Evolutionary conservation across 768 basidiomycete genomes (phyloP).

Genomic region (Lactarius deliciosus): DNA sequence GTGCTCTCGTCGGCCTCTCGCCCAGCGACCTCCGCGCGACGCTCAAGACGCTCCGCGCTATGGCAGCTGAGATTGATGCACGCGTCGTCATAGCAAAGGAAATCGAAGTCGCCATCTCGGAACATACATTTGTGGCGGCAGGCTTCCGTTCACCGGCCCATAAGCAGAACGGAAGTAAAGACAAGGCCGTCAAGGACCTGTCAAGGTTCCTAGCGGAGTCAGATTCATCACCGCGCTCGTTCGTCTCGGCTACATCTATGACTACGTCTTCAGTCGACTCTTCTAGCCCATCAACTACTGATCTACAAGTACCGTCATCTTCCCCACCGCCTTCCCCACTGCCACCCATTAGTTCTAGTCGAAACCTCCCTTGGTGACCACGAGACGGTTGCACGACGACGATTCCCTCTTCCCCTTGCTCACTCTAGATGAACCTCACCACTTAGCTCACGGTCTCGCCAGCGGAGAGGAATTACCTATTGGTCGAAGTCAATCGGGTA

Average conservation of each 20-base stretch:
- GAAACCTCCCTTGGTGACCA: background rate
- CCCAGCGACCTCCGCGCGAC: slow-evolving; percentile 74
- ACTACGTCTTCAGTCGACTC: slow-evolving; percentile 17
- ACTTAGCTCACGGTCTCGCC: background rate
- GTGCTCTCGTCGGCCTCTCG: slow-evolving; percentile 78
- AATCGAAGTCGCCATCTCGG: slow-evolving; percentile 65
- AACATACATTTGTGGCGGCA: slow-evolving; percentile 41
- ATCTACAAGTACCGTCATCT: slow-evolving; percentile 1
- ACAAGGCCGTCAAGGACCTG: slow-evolving; percentile 4
- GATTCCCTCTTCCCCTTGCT: slow-evolving; percentile 20
- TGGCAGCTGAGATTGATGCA: slow-evolving; percentile 93
- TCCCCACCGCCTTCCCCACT: slow-evolving; percentile 4
- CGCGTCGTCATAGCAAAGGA: slow-evolving; percentile 90
- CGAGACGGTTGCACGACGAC: background rate
- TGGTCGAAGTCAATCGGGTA: background rate
- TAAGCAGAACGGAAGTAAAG: slow-evolving; percentile 34
- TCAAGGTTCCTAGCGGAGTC: background rate
- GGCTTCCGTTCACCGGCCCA: slow-evolving; percentile 39
- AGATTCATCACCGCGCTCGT: slow-evolving; percentile 19
- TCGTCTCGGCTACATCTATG: slow-evolving; percentile 5
- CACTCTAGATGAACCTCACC: slow-evolving; percentile 1
- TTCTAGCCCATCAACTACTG: background rate
- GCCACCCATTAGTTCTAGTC: slow-evolving; percentile 1
- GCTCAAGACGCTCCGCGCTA: slow-evolving; percentile 84
- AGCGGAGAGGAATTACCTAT: background rate